These are phyloP conservation scores for Hemerocallis citrina DNA, from an alignment of 106 monocot species.

Conservation along the genomic window DNA sequence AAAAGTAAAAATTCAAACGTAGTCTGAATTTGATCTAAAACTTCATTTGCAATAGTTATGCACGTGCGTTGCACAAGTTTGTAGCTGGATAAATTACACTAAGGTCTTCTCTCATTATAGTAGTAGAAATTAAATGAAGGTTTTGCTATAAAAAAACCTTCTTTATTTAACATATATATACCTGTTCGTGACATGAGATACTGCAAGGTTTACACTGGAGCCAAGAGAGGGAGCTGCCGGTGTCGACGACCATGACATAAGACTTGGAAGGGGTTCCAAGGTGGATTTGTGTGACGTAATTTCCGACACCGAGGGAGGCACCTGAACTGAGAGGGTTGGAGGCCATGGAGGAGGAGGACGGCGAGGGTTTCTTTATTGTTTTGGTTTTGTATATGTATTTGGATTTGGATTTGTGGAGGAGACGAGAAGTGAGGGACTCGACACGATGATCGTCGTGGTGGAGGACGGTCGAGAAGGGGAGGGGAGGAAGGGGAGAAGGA, in stretches of 20 bases:
- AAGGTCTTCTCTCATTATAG: too few species aligned
- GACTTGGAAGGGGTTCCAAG: constrained; percentile 57
- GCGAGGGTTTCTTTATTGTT: neutral
- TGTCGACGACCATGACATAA: constrained; percentile 79
- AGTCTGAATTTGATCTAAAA: too few species aligned
- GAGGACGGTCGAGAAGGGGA: constrained; percentile 33
- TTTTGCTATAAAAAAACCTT: too few species aligned
- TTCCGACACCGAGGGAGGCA: constrained; percentile 44
- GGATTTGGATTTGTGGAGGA: too few species aligned
- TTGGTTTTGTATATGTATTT: too few species aligned
- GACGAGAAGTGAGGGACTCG: constrained; percentile 29
- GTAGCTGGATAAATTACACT: too few species aligned
- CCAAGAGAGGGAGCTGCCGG: constrained; percentile 87
- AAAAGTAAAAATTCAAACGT: too few species aligned
- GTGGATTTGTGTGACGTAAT: constrained; percentile 59
- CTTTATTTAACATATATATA: too few species aligned
- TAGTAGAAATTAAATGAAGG: too few species aligned
- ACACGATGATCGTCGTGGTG: constrained; percentile 49
- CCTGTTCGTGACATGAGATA: constrained; percentile 42
- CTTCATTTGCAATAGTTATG: too few species aligned
- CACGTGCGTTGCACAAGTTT: too few species aligned
- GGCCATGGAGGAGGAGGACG: neutral
- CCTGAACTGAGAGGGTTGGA: constrained; percentile 27
- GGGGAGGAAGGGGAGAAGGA: constrained; percentile 21
- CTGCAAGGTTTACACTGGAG: constrained; percentile 83